A percentile compares a stretch with the other conserved stretches of the same genome.
These are phyloP conservation scores for Macrophomina phaseolina DNA, from an alignment of 2,329 filamentous ascomycete species.

Conservation along the genomic window DNA sequence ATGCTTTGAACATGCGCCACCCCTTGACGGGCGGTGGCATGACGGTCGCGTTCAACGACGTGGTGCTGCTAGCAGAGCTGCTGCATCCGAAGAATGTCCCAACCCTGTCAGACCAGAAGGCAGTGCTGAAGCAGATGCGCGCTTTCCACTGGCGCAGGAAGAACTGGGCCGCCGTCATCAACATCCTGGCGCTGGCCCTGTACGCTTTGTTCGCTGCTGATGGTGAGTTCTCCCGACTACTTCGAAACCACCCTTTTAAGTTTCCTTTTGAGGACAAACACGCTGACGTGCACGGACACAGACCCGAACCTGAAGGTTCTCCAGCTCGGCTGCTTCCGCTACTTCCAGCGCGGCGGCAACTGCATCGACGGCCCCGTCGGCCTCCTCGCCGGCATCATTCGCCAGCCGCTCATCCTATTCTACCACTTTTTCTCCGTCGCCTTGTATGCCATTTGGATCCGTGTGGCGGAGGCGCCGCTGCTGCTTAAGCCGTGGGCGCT, in stretches of 20 bases:
- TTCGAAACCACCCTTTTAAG: no score
- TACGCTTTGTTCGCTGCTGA: constrained; percentile 91
- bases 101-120: constrained; percentile 68
- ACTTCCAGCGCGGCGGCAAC: constrained; percentile 78
- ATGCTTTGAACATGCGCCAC: constrained; percentile 99
- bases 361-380: constrained; percentile 80
- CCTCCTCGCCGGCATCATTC: constrained; percentile 80
- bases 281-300: constrained; percentile 24
- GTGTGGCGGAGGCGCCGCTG: constrained; percentile 55
- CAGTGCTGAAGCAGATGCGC: constrained; percentile 71
- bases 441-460: constrained; percentile 82
- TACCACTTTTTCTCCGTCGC: constrained; percentile 96
- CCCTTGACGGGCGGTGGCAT: constrained; percentile 96
- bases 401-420: constrained; percentile 76
- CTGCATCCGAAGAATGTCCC: constrained; percentile 73
- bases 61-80: constrained; percentile 75
- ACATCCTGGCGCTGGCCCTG: constrained; percentile 94
- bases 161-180: constrained; percentile 82
- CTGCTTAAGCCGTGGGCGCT: constrained; percentile 56
- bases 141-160: constrained; percentile 90
- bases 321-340: constrained; percentile 88
- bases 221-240: constrained; percentile 44
- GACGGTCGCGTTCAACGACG: constrained; percentile 97
- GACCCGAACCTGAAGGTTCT: constrained; percentile 77
- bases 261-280: no score